Percentiles rank a stretch among this genome's conserved stretches.
Evolutionary conservation across 306 rosid species (phyloP).

Genomic region (Lupinus albus): DNA sequence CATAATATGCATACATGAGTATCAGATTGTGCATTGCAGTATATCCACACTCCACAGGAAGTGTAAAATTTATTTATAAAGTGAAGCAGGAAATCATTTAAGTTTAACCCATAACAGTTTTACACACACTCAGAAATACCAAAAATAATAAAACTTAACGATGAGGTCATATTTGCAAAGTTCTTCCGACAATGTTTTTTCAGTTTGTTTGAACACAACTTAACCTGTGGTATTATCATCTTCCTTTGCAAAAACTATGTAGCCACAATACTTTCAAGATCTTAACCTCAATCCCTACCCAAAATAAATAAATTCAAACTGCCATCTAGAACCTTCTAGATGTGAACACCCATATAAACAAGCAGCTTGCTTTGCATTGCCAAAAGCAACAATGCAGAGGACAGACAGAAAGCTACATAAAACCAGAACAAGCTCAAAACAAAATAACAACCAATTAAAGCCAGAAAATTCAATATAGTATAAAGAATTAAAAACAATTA

Average conservation of each 20-base stretch:
- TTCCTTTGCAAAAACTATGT: neutral
- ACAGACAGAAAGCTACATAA: neutral
- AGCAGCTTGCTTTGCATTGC: neutral
- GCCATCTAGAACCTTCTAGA: neutral
- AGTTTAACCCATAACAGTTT: too few species aligned
- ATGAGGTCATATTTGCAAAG: too few species aligned
- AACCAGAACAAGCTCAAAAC: neutral
- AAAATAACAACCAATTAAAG: neutral
- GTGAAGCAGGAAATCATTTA: too few species aligned
- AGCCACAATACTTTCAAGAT: neutral
- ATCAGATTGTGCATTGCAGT: too few species aligned
- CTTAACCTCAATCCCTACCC: neutral
- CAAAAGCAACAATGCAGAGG: neutral
- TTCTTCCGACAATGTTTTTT: too few species aligned
- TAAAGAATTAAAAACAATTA: neutral
- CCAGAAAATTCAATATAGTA: neutral
- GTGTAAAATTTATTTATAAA: too few species aligned
- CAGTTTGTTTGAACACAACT: too few species aligned
- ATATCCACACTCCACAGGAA: too few species aligned
- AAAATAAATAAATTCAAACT: neutral
- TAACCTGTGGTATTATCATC: neutral
- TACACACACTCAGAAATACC: neutral
- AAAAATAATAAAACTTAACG: too few species aligned
- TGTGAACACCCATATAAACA: neutral
- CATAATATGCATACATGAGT: too few species aligned